Evolutionary conservation across 139 green algal genomes (phyloP), one percentile per base, ranked within the genome.

Genomic region (Chlamydomonas applanata): DNA sequence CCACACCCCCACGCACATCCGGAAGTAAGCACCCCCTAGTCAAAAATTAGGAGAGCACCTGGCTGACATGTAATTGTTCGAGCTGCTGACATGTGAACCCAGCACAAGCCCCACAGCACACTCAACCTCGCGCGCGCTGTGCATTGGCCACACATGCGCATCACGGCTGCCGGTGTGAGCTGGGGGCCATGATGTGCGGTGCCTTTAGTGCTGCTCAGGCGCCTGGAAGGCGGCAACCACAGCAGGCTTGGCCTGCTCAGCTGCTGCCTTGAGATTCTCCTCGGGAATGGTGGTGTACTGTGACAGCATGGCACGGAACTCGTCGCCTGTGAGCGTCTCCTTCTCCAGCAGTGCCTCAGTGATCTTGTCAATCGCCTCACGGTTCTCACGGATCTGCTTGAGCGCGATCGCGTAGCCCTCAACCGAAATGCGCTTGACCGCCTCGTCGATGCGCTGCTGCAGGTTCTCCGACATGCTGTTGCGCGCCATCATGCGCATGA

Each of bases 401-500:
- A 98, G 81, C 3, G 94, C 93, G 27, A 85, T 52, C 73, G 84
- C 77, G 68, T 93, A 94, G 0, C 30, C 76, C 69, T 74, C 60
- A 34, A 53, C 63, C 27, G 59, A 72, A 56, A 93, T 82, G 57
- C 89, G 83, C 79, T 94, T 95, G 13, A 99, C 93, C 20, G 87
- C 85, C 19, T 77, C 62, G 76, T 99, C 96, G 66, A 99, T 99
- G 64, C 90, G 87, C 68, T 86, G 72, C 80, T 97, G 94, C 80
- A 99, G 90, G 78, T 91, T 94, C 91, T 99, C 96, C 64, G 78
- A 93, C 89, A 98, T 97, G 72, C 75, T 90, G 91, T 99, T 99
- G 66, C 91, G 83, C 7, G 93, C 91, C 94, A 99, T 97, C 96
- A 99, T 99, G 75, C 96, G 87, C 95, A 99, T 99, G 83, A 99